Evolutionary conservation across 2,329 filamentous ascomycete species (phyloP).

Genomic region (Penicillium sp.): DNA sequence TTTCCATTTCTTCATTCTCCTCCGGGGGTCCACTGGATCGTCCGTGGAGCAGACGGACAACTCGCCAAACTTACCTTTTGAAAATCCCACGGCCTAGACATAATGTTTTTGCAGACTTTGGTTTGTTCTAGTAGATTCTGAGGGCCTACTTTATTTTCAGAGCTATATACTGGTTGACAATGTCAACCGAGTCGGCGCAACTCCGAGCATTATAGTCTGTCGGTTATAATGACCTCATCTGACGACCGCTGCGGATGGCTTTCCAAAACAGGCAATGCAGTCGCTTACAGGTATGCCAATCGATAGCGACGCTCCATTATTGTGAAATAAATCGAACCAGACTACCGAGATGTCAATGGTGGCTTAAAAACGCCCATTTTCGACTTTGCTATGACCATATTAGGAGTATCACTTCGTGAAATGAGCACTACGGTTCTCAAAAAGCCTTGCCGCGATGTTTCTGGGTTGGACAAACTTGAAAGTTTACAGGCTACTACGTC

Average conservation of each 20-base stretch:
- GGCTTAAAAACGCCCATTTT: too few relatives aligned
- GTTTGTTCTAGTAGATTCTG: background rate
- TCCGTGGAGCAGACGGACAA: background rate
- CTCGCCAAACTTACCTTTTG: background rate
- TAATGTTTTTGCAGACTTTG: background rate
- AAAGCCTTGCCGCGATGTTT: too few relatives aligned
- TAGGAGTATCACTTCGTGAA: too few relatives aligned
- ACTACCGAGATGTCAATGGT: too few relatives aligned
- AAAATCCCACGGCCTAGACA: background rate
- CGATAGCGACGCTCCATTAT: too few relatives aligned
- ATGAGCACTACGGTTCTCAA: too few relatives aligned
- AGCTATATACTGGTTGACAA: background rate
- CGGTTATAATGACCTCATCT: conserved; percentile 10
- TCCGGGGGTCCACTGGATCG: background rate
- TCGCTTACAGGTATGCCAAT: background rate
- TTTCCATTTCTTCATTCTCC: background rate
- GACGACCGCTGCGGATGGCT: conserved; percentile 4
- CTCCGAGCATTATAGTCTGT: background rate
- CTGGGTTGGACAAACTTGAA: too few relatives aligned
- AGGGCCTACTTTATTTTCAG: background rate
- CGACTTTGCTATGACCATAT: too few relatives aligned
- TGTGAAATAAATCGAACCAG: too few relatives aligned
- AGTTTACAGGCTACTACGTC: too few relatives aligned
- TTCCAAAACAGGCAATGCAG: background rate
- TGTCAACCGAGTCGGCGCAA: background rate